Evolutionary conservation across 2,329 filamentous ascomycete species (phyloP).

Genomic region (Alternaria gansuensis): DNA sequence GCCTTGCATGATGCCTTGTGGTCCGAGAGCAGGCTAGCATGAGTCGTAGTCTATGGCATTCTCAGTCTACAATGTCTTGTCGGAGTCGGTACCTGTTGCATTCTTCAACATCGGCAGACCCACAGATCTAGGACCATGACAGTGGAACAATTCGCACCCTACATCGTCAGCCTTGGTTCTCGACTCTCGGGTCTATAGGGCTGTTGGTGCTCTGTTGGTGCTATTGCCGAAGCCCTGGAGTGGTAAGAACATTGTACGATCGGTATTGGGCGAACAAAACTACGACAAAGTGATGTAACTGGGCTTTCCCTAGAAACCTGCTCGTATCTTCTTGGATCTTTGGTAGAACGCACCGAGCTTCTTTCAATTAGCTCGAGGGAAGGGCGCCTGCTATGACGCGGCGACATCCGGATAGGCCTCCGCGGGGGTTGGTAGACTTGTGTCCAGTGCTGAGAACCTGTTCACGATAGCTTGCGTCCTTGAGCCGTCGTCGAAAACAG

Average conservation of each 20-base stretch:
- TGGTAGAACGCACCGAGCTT: background rate
- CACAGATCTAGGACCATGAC: background rate
- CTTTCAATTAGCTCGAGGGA: background rate
- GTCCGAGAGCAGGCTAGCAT: constrained; percentile 10
- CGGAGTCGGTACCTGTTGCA: background rate
- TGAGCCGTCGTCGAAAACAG: background rate
- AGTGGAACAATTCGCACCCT: background rate
- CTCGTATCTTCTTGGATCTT: background rate
- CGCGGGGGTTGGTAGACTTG: background rate
- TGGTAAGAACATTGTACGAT: background rate
- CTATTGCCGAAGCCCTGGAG: too few relatives aligned
- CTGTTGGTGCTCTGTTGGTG: too few relatives aligned
- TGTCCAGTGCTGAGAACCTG: background rate
- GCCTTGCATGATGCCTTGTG: constrained; percentile 12
- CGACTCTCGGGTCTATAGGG: too few relatives aligned
- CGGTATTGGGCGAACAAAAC: background rate
- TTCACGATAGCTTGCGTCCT: background rate
- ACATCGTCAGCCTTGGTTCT: background rate
- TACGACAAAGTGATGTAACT: background rate
- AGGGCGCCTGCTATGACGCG: constrained; percentile 9
- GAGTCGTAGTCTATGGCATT: constrained; percentile 6
- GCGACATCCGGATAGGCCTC: background rate
- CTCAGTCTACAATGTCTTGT: background rate
- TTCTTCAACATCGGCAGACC: background rate
- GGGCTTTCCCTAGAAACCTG: background rate